Conservation (phyloP, 2,329 filamentous ascomycete genomes). For the Helotiales sp. region DNA sequence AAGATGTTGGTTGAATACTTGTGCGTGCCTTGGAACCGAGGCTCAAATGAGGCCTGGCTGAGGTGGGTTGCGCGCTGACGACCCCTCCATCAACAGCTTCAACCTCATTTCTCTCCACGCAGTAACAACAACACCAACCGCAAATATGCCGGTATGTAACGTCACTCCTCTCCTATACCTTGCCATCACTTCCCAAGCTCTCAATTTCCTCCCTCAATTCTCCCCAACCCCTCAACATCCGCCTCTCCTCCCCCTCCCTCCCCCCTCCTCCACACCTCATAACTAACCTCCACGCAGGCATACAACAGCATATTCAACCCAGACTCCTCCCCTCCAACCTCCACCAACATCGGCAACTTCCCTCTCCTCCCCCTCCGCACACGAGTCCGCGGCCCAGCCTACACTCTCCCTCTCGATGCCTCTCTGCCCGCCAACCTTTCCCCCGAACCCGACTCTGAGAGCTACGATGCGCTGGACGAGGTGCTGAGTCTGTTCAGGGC, state of each 20-base stretch:
- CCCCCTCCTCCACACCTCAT: not conserved
- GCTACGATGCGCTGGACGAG: conserved; percentile 96
- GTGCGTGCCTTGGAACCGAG: too few relatives aligned
- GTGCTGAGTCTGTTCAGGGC: conserved; percentile 90
- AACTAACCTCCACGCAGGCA: conserved; percentile 60
- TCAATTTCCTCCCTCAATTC: too few relatives aligned
- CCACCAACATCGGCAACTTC: conserved; percentile 79
- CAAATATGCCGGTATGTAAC: conserved; percentile 13
- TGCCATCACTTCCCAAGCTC: not conserved
- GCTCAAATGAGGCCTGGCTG: too few relatives aligned
- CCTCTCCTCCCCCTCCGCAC: conserved; percentile 93
- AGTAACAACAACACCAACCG: too few relatives aligned
- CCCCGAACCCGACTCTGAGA: conserved; percentile 84
- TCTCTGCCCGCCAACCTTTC: conserved; percentile 53
- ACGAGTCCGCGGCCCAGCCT: conserved; percentile 92
- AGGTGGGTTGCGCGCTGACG: too few relatives aligned
- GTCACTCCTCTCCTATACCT: not conserved
- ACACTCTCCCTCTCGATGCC: conserved; percentile 71
- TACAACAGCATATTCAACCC: conserved; percentile 97
- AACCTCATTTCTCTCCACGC: too few relatives aligned
- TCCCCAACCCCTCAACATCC: not conserved
- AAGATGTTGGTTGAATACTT: too few relatives aligned
- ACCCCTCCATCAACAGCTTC: too few relatives aligned
- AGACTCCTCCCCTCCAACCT: conserved; percentile 68
- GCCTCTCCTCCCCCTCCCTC: not conserved